Conservation (phyloP, 2,329 filamentous ascomycete genomes). For the Lasiodiplodia sp. region DNA sequence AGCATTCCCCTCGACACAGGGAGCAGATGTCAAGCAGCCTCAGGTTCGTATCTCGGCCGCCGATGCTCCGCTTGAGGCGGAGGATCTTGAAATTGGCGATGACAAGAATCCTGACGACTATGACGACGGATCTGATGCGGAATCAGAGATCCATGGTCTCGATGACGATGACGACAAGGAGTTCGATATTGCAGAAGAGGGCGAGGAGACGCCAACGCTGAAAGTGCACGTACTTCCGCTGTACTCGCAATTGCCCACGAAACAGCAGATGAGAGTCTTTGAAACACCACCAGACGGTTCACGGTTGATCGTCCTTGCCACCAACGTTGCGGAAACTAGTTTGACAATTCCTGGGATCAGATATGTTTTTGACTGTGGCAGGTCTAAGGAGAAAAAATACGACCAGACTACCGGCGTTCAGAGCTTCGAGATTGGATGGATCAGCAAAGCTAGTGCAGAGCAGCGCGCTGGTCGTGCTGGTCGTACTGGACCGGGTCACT, state of each 20-base stretch:
- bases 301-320: conserved; percentile 86
- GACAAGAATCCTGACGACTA: conserved; percentile 50
- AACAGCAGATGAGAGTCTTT: conserved; percentile 90
- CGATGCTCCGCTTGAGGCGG: conserved; percentile 80
- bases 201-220: conserved; percentile 71
- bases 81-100: conserved; percentile 83
- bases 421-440: conserved; percentile 94
- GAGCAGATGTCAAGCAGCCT: conserved; percentile 59
- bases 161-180: conserved; percentile 67
- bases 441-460: conserved; percentile 94
- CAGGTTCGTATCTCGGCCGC: conserved; percentile 78
- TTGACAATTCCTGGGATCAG: conserved; percentile 94
- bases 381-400: conserved; percentile 90
- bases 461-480: conserved; percentile 94
- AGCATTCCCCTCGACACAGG: conserved; percentile 64
- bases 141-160: conserved; percentile 67
- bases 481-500: conserved; percentile 93
- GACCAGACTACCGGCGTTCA: conserved; percentile 90
- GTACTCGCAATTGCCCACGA: conserved; percentile 89
- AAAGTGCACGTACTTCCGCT: conserved; percentile 90
- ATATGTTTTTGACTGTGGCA: conserved; percentile 94
- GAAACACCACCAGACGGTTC: conserved; percentile 82
- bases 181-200: conserved; percentile 68
- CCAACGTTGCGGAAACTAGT: conserved; percentile 96
- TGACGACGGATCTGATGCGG: conserved; percentile 59